phyloP scores from a whole-genome alignment of 129 eudicot genomes.

The Centaurea solstitialis region DNA sequence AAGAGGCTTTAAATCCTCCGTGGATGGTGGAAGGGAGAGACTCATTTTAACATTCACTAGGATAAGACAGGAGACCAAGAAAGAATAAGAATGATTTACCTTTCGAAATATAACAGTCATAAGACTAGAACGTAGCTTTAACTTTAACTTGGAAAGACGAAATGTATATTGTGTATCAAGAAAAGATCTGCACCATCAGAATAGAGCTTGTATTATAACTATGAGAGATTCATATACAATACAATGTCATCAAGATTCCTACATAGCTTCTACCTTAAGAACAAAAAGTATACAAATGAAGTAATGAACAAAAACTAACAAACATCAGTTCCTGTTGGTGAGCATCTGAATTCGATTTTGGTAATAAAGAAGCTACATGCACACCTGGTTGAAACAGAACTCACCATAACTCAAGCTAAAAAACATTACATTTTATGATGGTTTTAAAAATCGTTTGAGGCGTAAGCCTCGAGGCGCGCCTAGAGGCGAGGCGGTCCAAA shows the following conservation, averaged over 20 bases:
- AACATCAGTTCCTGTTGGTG: background rate
- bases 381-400: background rate
- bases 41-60: background rate
- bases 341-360: constrained; percentile 13
- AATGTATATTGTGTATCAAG: constrained; percentile 91
- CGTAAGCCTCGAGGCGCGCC: too few relatives aligned
- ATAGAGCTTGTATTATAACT: background rate
- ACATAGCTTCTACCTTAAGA: background rate
- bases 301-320: background rate
- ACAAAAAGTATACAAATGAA: constrained; percentile 2
- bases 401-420: background rate
- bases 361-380: background rate
- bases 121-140: constrained; percentile 82
- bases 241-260: constrained; percentile 3
- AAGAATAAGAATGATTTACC: constrained; percentile 46
- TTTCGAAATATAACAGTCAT: constrained; percentile 72
- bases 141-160: constrained; percentile 72
- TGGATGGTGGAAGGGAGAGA: background rate
- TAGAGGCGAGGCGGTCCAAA: too few relatives aligned
- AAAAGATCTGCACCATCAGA: constrained; percentile 74
- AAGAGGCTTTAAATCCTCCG: background rate
- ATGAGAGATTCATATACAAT: constrained; percentile 3
- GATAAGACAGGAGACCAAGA: background rate
- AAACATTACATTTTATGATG: background rate
- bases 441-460: too few relatives aligned